A percentile compares a stretch with the other conserved stretches of the same genome.
Conservation (phyloP, 108 stramenopile species). For the Epithemia pelagica region DNA sequence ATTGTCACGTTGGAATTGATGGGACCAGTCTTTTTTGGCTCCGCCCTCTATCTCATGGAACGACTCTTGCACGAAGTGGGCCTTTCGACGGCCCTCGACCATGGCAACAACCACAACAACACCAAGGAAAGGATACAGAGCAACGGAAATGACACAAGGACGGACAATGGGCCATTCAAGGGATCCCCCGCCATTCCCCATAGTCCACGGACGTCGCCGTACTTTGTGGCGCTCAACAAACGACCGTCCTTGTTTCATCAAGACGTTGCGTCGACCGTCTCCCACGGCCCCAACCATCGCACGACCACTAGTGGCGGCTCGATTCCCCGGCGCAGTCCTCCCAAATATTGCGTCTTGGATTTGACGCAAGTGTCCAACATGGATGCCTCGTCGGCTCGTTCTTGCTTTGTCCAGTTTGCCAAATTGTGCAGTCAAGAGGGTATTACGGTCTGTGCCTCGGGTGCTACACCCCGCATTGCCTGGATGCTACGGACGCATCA, state of each 20-base stretch:
- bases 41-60: conserved; percentile 49
- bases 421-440: conserved; percentile 58
- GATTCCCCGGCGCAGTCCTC: too few relatives aligned
- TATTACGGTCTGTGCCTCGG: conserved; percentile 62
- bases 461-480: conserved; percentile 59
- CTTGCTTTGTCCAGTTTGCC: conserved; percentile 73
- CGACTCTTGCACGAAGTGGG: conserved; percentile 51
- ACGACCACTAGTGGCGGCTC: too few relatives aligned
- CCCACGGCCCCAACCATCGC: neutral
- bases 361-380: conserved; percentile 55
- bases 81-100: conserved; percentile 14
- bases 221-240: neutral
- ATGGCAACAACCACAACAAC: conserved; percentile 18
- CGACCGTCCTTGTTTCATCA: neutral
- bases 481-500: conserved; percentile 79
- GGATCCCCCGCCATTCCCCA: neutral
- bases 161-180: too few relatives aligned
- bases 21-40: conserved; percentile 79
- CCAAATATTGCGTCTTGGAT: conserved; percentile 67
- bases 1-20: conserved; percentile 66
- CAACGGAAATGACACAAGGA: too few relatives aligned
- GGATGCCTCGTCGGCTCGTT: conserved; percentile 70
- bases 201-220: neutral
- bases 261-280: neutral
- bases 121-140: neutral